These are phyloP conservation scores for Nakataea oryzae DNA, from an alignment of 2,329 filamentous ascomycete species.

Conservation along the genomic window DNA sequence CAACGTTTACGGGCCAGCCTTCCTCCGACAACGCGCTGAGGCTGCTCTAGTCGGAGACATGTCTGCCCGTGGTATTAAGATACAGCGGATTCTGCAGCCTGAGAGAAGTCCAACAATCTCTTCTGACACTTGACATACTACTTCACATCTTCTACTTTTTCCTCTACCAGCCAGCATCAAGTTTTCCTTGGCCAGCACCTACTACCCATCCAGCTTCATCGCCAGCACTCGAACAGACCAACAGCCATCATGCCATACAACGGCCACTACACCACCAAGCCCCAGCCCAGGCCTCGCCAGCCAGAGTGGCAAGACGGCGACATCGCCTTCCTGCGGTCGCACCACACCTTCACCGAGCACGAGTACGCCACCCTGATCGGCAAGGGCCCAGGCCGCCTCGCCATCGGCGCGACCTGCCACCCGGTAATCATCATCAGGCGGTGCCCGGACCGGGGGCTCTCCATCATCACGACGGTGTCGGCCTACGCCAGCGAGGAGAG, in stretches of 20 bases:
- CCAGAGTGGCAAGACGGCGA: constrained; percentile 14
- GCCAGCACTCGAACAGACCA: background rate
- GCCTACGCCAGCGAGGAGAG: constrained; percentile 16
- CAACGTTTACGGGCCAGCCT: too few relatives aligned
- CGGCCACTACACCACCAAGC: background rate
- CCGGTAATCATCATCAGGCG: constrained; percentile 21
- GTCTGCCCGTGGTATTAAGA: too few relatives aligned
- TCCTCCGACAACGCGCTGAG: too few relatives aligned
- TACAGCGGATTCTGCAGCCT: too few relatives aligned
- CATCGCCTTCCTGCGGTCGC: constrained; percentile 17
- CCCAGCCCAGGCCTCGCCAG: background rate
- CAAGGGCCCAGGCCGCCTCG: constrained; percentile 9
- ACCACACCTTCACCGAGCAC: constrained; percentile 5
- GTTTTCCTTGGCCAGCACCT: background rate
- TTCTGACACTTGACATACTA: background rate
- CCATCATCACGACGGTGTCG: constrained; percentile 20
- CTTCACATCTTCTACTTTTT: background rate
- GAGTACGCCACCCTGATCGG: constrained; percentile 12
- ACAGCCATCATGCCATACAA: background rate
- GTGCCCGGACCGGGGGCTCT: constrained; percentile 7
- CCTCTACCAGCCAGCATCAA: background rate
- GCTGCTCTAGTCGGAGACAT: too few relatives aligned
- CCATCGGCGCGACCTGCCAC: constrained; percentile 14
- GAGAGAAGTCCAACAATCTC: too few relatives aligned
- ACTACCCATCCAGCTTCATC: background rate